These are phyloP conservation scores for Penicillium olsonii DNA, from an alignment of 2,329 filamentous ascomycete species.

Conservation along the genomic window DNA sequence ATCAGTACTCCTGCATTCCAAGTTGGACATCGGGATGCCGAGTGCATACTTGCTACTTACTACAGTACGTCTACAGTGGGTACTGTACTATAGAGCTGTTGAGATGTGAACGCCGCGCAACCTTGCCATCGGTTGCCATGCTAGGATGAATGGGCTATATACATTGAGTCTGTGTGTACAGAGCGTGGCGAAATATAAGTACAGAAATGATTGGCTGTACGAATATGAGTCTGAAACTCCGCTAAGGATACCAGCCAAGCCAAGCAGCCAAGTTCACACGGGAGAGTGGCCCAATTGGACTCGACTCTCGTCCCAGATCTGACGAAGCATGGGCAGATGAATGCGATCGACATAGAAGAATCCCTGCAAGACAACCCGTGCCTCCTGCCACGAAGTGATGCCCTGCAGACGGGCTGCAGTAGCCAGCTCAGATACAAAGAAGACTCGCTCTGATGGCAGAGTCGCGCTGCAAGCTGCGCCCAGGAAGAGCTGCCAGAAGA, in stretches of 20 bases:
- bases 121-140: background rate
- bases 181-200: background rate
- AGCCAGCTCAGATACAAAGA: constrained; percentile 36
- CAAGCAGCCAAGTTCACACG: constrained; percentile 6
- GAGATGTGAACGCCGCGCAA: too few species aligned
- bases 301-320: constrained; percentile 36
- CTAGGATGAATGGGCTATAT: background rate
- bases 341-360: constrained; percentile 41
- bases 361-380: constrained; percentile 30
- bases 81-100: too few species aligned
- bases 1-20: too few species aligned
- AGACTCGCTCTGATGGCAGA: constrained; percentile 29
- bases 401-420: constrained; percentile 29
- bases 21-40: too few species aligned
- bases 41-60: too few species aligned
- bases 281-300: constrained; percentile 16
- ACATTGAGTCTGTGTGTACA: background rate
- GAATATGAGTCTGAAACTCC: background rate
- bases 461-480: constrained; percentile 34
- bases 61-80: too few species aligned
- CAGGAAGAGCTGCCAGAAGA: constrained; percentile 41
- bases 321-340: constrained; percentile 32
- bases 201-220: background rate
- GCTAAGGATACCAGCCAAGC: background rate
- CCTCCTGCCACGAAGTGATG: constrained; percentile 36